Percentiles rank a stretch among this genome's conserved stretches.
Conservation (phyloP, 305 asterid species). For the Salvia sclarea region DNA sequence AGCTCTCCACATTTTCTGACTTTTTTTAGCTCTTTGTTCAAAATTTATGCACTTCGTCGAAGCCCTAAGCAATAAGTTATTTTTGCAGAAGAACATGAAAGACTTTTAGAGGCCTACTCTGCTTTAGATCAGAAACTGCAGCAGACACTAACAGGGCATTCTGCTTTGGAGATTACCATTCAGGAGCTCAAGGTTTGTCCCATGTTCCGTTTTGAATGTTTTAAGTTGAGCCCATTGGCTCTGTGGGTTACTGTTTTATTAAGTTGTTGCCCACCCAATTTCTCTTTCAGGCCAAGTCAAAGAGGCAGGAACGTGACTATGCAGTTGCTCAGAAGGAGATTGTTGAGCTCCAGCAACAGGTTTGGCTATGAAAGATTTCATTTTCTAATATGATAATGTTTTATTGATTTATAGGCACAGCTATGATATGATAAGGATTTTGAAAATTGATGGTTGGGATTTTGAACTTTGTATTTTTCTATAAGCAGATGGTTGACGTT, state of each 20-base stretch:
- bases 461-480: conserved; percentile 13
- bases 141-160: conserved; percentile 66
- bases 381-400: background rate
- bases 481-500: conserved; percentile 10
- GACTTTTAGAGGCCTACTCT: conserved; percentile 70
- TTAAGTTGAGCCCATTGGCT: background rate
- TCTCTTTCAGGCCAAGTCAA: conserved; percentile 64
- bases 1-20: background rate
- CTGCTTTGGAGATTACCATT: conserved; percentile 56
- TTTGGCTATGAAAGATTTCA: conserved; percentile 29
- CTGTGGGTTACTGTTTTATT: conserved; percentile 16
- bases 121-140: conserved; percentile 67
- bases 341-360: conserved; percentile 89
- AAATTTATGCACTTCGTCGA: background rate
- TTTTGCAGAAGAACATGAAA: conserved; percentile 81
- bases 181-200: conserved; percentile 72
- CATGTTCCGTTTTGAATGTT: background rate
- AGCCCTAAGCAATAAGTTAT: conserved; percentile 9
- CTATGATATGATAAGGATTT: conserved; percentile 1
- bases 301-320: conserved; percentile 78
- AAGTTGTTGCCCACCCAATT: conserved; percentile 12
- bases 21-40: background rate
- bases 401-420: conserved; percentile 1
- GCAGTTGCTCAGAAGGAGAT: conserved; percentile 70
- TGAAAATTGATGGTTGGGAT: background rate